Percentiles rank a stretch among this genome's conserved stretches.
phyloP scores from a whole-genome alignment of 1,139 yeast species.

The Dujonia santamariae region DNA sequence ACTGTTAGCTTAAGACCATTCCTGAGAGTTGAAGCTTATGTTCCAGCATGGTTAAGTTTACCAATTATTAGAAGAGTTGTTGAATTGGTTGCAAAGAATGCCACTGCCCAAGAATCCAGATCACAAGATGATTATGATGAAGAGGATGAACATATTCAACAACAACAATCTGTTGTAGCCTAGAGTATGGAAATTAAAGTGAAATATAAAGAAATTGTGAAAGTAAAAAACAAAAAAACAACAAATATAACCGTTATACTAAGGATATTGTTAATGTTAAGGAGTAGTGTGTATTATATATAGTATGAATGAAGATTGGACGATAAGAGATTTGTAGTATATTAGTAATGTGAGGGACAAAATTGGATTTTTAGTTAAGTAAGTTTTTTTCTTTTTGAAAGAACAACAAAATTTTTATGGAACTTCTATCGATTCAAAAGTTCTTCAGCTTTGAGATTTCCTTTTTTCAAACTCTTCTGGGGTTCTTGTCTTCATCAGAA shows the following conservation, averaged over 20 bases:
- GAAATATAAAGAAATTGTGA: constrained; percentile 1
- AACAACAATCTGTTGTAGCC: constrained; percentile 5
- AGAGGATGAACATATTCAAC: constrained; percentile 10
- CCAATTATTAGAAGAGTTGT: constrained; percentile 87
- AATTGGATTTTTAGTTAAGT: too few relatives aligned
- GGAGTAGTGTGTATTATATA: background rate
- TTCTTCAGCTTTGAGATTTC: background rate
- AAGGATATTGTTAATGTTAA: background rate
- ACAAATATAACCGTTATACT: background rate
- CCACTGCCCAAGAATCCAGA: constrained; percentile 43
- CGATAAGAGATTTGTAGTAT: background rate
- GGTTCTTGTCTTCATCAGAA: constrained; percentile 84
- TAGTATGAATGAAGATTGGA: constrained; percentile 1
- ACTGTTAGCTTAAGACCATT: constrained; percentile 81
- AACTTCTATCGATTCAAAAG: too few relatives aligned
- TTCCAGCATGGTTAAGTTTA: constrained; percentile 90
- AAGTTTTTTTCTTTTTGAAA: background rate
- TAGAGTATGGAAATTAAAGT: background rate
- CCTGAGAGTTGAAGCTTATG: constrained; percentile 89
- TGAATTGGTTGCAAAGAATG: constrained; percentile 85
- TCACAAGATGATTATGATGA: constrained; percentile 10
- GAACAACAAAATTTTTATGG: too few relatives aligned
- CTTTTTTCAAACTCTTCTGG: constrained; percentile 41
- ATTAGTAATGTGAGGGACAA: background rate
- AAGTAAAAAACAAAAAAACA: background rate